phyloP scores from a whole-genome alignment of 164 flowering plant species.

The Magnolia changhungtana region DNA sequence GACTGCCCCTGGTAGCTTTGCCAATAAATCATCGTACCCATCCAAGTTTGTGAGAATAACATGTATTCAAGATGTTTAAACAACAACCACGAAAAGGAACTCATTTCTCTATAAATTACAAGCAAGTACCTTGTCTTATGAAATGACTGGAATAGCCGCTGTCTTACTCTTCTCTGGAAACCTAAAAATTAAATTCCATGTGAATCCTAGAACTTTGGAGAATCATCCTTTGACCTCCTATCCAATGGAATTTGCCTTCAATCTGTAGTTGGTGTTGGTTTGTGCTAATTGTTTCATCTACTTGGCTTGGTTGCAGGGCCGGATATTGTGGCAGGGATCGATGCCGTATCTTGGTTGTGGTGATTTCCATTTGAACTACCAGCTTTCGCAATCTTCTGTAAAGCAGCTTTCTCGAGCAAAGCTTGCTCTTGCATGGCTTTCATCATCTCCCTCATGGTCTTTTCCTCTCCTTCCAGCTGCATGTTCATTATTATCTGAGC shows the following conservation, averaged over 20 bases:
- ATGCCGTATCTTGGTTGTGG: conserved; percentile 10
- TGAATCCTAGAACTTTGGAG: background rate
- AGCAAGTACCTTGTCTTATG: background rate
- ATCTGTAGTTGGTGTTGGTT: background rate
- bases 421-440: conserved; percentile 51
- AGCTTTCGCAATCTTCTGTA: conserved; percentile 11
- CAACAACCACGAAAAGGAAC: background rate
- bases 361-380: conserved; percentile 6
- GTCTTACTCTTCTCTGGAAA: background rate
- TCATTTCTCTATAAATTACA: background rate
- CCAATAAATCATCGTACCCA: no score
- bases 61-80: background rate
- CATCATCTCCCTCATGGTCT: conserved; percentile 50
- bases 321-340: conserved; percentile 4
- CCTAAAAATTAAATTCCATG: background rate
- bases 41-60: background rate
- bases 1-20: no score
- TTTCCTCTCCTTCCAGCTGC: conserved; percentile 67
- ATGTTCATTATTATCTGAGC: conserved; percentile 57
- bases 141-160: background rate
- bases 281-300: background rate
- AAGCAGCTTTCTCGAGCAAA: conserved; percentile 20
- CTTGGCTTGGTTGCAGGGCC: background rate
- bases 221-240: background rate
- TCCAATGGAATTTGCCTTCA: background rate